A percentile compares a stretch with the other conserved stretches of the same genome.
Conservation (phyloP, 352 stramenopile genomes). For the Peronospora destructor region DNA sequence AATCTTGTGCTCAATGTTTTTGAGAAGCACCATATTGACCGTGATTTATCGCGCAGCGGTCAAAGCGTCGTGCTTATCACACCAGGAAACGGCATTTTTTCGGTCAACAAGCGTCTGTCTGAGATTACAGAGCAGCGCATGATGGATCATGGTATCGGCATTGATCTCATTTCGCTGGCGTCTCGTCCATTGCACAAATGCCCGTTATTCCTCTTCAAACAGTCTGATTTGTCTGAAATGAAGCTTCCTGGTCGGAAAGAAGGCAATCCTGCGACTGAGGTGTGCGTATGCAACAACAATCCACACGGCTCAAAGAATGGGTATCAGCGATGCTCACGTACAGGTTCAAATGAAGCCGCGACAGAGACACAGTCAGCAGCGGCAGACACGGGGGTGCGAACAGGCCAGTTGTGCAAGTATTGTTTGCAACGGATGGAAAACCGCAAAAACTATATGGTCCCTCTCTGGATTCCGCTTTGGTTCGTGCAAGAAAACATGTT, state of each 20-base stretch:
- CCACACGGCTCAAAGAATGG: conserved; percentile 21
- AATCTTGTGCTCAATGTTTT: conserved; percentile 98
- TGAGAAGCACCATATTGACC: conserved; percentile 97
- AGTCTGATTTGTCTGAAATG: conserved; percentile 60
- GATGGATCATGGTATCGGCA: conserved; percentile 99
- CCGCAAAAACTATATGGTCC: conserved; percentile 65
- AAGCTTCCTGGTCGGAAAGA: conserved; percentile 43
- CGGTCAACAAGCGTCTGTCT: conserved; percentile 91
- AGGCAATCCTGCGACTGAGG: conserved; percentile 29
- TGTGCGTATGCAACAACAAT: conserved; percentile 45
- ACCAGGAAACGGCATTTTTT: conserved; percentile 93
- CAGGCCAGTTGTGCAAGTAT: conserved; percentile 56
- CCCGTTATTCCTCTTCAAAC: conserved; percentile 95
- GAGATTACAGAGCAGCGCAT: conserved; percentile 98
- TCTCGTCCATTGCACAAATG: conserved; percentile 95
- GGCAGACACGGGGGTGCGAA: conserved; percentile 30
- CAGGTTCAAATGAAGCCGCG: conserved; percentile 36
- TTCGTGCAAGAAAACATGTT: conserved; percentile 82
- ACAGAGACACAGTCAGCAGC: conserved; percentile 34
- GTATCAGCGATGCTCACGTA: conserved; percentile 36
- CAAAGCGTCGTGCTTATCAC: conserved; percentile 96
- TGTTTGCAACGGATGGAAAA: conserved; percentile 51
- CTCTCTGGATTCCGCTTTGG: conserved; percentile 76
- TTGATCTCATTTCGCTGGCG: conserved; percentile 94
- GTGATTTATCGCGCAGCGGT: conserved; percentile 92